Conservation (phyloP, 2,329 filamentous ascomycete genomes). For the Penicillium sp. region DNA sequence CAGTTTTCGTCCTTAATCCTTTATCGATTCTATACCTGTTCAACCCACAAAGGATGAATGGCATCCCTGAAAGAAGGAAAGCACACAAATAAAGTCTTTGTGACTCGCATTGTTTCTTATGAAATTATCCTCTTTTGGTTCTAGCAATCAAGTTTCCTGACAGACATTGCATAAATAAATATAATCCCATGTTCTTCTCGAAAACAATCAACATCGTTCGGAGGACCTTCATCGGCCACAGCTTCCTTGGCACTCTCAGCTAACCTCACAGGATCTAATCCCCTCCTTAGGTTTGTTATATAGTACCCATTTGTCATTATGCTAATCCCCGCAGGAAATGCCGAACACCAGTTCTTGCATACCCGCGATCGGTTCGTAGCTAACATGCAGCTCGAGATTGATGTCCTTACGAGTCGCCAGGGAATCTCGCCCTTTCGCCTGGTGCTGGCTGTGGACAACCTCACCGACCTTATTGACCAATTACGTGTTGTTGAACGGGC, state of each 20-base stretch:
- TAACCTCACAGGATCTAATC: background rate
- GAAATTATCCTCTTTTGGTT: background rate
- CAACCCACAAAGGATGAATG: background rate
- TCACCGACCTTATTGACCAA: background rate
- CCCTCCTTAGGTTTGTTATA: background rate
- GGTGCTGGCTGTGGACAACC: background rate
- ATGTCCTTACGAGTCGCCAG: background rate
- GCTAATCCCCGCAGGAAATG: background rate
- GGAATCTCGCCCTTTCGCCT: background rate
- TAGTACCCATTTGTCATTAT: background rate
- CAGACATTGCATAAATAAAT: background rate
- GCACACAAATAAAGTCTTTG: background rate
- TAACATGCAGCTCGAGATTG: background rate
- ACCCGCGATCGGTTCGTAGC: background rate
- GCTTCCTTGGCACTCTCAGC: background rate
- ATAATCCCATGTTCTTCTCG: background rate
- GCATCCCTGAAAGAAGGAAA: background rate
- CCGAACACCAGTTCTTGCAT: background rate
- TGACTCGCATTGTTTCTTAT: background rate
- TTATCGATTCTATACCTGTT: background rate
- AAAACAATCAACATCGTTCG: background rate
- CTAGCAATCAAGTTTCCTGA: background rate
- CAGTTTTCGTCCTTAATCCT: slow-evolving; percentile 27
- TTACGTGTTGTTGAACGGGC: background rate
- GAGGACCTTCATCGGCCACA: background rate